Conservation (phyloP, 768 basidiomycete species). For the Rhizopogon sp. region DNA sequence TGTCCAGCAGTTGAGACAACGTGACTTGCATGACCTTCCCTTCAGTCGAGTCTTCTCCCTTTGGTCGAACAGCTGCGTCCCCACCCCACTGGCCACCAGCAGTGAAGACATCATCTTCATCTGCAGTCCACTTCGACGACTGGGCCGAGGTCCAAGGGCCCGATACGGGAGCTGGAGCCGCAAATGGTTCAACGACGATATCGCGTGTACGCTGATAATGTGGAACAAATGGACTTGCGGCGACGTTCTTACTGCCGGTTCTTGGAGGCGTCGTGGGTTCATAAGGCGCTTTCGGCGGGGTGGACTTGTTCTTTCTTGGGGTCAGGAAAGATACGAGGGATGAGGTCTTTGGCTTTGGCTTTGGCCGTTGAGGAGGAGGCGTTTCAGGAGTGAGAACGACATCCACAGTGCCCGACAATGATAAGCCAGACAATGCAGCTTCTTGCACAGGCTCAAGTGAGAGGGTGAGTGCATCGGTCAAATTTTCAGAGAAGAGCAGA, state of each 20-base stretch:
- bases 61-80: constrained; percentile 21
- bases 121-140: constrained; percentile 45
- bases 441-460: constrained; percentile 47
- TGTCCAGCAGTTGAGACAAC: constrained; percentile 83
- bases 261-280: constrained; percentile 46
- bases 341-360: constrained; percentile 47
- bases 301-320: constrained; percentile 60
- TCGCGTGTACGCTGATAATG: constrained; percentile 80
- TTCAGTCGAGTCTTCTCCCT: constrained; percentile 23
- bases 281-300: constrained; percentile 26
- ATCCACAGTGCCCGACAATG: constrained; percentile 17
- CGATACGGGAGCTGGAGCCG: constrained; percentile 51
- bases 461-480: constrained; percentile 82
- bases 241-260: constrained; percentile 35
- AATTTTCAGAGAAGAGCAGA: constrained; percentile 85
- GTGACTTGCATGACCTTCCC: constrained; percentile 47
- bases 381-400: constrained; percentile 26
- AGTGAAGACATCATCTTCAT: constrained; percentile 71
- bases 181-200: constrained; percentile 66
- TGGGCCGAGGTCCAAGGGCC: constrained; percentile 63
- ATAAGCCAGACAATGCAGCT: constrained; percentile 35
- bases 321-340: constrained; percentile 76
- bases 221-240: constrained; percentile 74
- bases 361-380: constrained; percentile 32
- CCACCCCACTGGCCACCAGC: constrained; percentile 40